Conservation (phyloP, 75 land plant genomes). For the Ceratopteris richardii region DNA sequence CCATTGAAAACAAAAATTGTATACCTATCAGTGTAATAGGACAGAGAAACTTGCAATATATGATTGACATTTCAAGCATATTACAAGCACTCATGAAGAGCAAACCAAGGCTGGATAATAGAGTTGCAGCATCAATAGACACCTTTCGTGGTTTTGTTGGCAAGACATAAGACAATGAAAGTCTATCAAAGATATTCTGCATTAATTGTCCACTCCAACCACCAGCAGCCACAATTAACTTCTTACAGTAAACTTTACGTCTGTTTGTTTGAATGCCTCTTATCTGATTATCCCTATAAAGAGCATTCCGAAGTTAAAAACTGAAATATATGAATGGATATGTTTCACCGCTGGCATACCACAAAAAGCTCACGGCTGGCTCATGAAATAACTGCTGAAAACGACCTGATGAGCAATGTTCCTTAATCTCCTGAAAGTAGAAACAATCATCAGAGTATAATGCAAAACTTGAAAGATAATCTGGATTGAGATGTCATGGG, state of each 20-base stretch:
- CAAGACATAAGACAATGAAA: constrained; percentile 31
- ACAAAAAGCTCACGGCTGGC: constrained; percentile 45
- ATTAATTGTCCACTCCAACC: constrained; percentile 79
- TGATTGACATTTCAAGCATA: too few relatives aligned
- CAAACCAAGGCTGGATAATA: too few relatives aligned
- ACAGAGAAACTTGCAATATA: too few relatives aligned
- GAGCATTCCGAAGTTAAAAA: not conserved
- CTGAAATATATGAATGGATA: not conserved
- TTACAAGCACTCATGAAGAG: too few relatives aligned
- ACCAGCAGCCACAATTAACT: constrained; percentile 79
- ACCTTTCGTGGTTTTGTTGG: constrained; percentile 91
- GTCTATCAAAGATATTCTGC: constrained; percentile 26
- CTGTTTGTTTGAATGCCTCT: constrained; percentile 55
- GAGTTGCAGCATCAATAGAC: too few relatives aligned
- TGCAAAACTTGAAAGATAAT: too few relatives aligned
- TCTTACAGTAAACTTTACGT: constrained; percentile 38
- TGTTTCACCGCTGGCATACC: constrained; percentile 24
- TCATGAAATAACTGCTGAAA: constrained; percentile 70
- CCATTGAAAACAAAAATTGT: too few relatives aligned
- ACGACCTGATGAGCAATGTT: constrained; percentile 55
- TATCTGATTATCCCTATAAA: constrained; percentile 26
- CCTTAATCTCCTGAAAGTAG: constrained; percentile 48
- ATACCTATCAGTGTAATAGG: too few relatives aligned
- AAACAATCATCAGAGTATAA: too few relatives aligned
- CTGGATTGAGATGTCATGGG: too few relatives aligned